A percentile compares a stretch with the other conserved stretches of the same genome.
phyloP scores from a whole-genome alignment of 169 alveolate genomes.

The Plasmodium billcollinsi region DNA sequence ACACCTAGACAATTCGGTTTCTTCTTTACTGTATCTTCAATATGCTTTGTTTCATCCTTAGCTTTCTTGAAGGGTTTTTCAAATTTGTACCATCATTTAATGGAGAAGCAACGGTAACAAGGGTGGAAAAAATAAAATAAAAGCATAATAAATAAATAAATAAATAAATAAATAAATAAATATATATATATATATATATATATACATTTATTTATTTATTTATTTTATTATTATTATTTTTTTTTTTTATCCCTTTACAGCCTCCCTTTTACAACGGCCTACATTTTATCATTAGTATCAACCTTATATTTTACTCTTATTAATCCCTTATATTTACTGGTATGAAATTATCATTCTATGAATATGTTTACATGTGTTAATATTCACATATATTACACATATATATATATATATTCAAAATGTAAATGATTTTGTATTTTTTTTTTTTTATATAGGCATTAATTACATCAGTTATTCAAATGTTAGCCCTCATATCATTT shows the following conservation, averaged over 20 bases:
- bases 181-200: slow-evolving; percentile 6
- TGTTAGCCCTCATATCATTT: slow-evolving; percentile 68
- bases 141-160: not conserved
- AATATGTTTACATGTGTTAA: not conserved
- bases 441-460: slow-evolving; percentile 33
- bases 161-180: not conserved
- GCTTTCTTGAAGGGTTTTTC: slow-evolving; percentile 57
- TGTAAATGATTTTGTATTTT: not conserved
- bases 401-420: not conserved
- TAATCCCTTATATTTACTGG: slow-evolving; percentile 64
- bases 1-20: slow-evolving; percentile 69
- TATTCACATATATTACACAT: too few species aligned
- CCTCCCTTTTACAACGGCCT: slow-evolving; percentile 72
- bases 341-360: slow-evolving; percentile 7
- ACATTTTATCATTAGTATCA: slow-evolving; percentile 49
- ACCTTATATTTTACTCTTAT: slow-evolving; percentile 62
- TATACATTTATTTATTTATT: not conserved
- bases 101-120: slow-evolving; percentile 59
- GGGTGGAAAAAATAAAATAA: not conserved
- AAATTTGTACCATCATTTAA: slow-evolving; percentile 34
- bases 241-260: slow-evolving; percentile 14
- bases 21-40: slow-evolving; percentile 60
- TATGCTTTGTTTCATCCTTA: slow-evolving; percentile 54
- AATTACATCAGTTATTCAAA: slow-evolving; percentile 70
- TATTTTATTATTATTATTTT: too few species aligned